Percentiles rank a stretch among this genome's conserved stretches.
Conservation (phyloP, 495 filamentous ascomycete species). For the Astrothelium macrocarpum region DNA sequence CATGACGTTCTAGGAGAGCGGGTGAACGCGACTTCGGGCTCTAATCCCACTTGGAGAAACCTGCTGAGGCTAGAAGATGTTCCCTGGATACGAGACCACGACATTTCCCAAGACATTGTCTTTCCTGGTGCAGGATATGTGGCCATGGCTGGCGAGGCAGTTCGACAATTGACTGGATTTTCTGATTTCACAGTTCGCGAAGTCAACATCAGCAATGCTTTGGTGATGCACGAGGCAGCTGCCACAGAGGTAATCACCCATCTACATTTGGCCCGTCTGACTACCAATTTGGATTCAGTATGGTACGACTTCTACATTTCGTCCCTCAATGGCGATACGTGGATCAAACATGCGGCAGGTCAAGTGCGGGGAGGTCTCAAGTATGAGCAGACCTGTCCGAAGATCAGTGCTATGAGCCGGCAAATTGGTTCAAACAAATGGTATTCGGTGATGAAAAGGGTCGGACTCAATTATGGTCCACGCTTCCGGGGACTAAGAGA, state of each 20-base stretch:
- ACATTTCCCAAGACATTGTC: slow-evolving; percentile 31
- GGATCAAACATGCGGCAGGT: slow-evolving; percentile 6
- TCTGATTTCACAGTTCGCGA: slow-evolving; percentile 1
- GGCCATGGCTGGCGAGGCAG: slow-evolving; percentile 36
- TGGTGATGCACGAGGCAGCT: not conserved
- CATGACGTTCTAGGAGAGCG: slow-evolving; percentile 49
- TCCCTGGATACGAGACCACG: slow-evolving; percentile 38
- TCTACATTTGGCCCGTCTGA: not conserved
- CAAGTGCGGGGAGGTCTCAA: not conserved
- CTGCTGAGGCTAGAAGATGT: slow-evolving; percentile 24
- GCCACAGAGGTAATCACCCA: not conserved
- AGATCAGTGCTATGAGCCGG: not conserved
- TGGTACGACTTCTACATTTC: not conserved
- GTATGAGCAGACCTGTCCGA: not conserved
- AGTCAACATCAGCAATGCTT: not conserved
- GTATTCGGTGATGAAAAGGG: slow-evolving; percentile 5
- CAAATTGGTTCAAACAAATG: slow-evolving; percentile 1
- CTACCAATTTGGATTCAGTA: not conserved
- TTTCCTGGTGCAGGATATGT: slow-evolving; percentile 38
- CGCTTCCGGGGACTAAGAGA: slow-evolving; percentile 7
- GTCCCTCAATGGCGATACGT: not conserved
- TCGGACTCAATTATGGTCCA: not conserved
- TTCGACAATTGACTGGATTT: not conserved
- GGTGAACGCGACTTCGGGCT: slow-evolving; percentile 37
- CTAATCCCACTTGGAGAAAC: slow-evolving; percentile 35